Evolutionary conservation across 768 basidiomycete species (phyloP).

Genomic region (Agaricus sinodeliciosus): DNA sequence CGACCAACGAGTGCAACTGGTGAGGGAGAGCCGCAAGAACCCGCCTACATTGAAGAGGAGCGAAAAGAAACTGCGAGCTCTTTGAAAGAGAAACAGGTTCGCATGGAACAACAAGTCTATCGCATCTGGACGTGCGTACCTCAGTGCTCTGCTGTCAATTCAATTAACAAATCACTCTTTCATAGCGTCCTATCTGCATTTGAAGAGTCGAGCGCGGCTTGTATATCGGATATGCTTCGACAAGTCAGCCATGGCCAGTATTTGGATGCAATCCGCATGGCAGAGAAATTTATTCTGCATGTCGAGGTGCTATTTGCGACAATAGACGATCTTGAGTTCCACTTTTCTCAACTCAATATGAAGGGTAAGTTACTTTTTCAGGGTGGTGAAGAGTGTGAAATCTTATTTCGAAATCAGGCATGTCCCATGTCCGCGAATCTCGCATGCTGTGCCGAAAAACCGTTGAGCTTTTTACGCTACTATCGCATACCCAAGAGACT

Average conservation of each 20-base stretch:
- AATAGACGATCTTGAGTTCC: slow-evolving; percentile 91
- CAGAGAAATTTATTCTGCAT: slow-evolving; percentile 97
- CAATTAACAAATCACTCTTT: slow-evolving; percentile 7
- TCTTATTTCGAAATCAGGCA: slow-evolving; percentile 44
- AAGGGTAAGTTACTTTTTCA: slow-evolving; percentile 58
- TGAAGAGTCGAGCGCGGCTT: slow-evolving; percentile 98
- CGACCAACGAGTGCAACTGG: slow-evolving; percentile 57
- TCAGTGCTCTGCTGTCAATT: background rate
- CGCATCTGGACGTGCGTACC: slow-evolving; percentile 95
- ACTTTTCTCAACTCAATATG: slow-evolving; percentile 70
- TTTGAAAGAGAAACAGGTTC: slow-evolving; percentile 83
- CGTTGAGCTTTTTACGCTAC: slow-evolving; percentile 92
- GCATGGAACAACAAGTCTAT: slow-evolving; percentile 97
- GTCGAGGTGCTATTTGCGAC: slow-evolving; percentile 97
- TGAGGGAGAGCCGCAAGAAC: slow-evolving; percentile 45
- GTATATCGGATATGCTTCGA: slow-evolving; percentile 97
- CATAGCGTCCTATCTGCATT: slow-evolving; percentile 88
- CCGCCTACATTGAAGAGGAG: slow-evolving; percentile 72
- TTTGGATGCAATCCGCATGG: slow-evolving; percentile 95
- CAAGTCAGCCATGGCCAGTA: slow-evolving; percentile 97
- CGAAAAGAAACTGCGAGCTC: slow-evolving; percentile 66
- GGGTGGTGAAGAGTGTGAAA: background rate
- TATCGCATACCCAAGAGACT: slow-evolving; percentile 94
- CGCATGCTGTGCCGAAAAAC: slow-evolving; percentile 98
- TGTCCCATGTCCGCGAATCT: slow-evolving; percentile 97